Base-by-base conservation (phyloP, 257 asterid genomes). In the Petunia axillaris region DNA sequence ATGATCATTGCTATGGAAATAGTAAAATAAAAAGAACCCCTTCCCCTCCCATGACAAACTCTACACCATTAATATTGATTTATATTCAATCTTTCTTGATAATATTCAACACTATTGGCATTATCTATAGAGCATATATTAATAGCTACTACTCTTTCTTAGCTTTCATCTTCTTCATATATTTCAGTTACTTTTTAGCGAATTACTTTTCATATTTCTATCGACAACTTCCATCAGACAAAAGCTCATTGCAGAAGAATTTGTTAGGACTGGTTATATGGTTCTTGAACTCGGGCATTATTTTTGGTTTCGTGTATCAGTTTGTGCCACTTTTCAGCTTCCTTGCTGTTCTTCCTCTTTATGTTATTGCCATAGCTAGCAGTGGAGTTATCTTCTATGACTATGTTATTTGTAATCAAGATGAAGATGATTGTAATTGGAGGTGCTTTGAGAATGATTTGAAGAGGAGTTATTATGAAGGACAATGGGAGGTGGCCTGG, bases 401-500 rank as follows among this genome's bases (percentile, higher is more conserved):
- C 70, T 77, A 76, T 62, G 38, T 76, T 35, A 59, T 76, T 44
- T 76, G 25, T 62, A 70, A 76, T 6, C 53, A 76, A 25, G 54
- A 44, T 9, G 55, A 8, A 40, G 41, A 76, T 58, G 14, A 39
- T 76, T 35, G 70, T 41, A 13, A 76, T 58, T 35, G n/a, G 54
- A 76, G 25, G 70, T 39, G 37, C 2, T 76, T 10, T 76, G 57
- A 14, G 57, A 46, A 40, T 55, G 54, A 58, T 1, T 13, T 16
- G 55, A 71, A 71, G 35, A 48, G 0, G 59, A 50, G 60, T 35
- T 71, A n/a, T 67, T 67, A 14, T 48, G 60, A 10, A 5, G 60
- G 5, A 71, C 44, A 13, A 71, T 48, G 77, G 77, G 60, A 71
- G 58, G 44, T 71, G 0, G 48, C 35, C 48, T 10, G 13, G 77